These are phyloP conservation scores for Chenopodium formosanum DNA, from an alignment of 148 eudicot genomes.

Conservation along the genomic window DNA sequence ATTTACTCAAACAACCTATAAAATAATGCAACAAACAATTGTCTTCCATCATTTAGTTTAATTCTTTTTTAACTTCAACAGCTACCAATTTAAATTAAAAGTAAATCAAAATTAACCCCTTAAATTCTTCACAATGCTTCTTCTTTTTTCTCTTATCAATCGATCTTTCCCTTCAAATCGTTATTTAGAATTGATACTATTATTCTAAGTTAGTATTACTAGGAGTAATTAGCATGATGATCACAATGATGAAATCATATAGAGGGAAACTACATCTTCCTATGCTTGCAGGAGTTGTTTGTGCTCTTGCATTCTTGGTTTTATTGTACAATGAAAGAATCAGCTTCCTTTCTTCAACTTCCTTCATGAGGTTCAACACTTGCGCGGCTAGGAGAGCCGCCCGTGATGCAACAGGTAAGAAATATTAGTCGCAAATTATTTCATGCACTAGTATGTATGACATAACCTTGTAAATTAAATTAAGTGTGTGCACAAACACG, in stretches of 20 bases:
- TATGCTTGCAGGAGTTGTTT: slow-evolving; percentile 39
- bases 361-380: slow-evolving; percentile 39
- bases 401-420: slow-evolving; percentile 15
- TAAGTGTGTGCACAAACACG: not conserved
- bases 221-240: too few relatives aligned
- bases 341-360: slow-evolving; percentile 39
- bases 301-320: slow-evolving; percentile 47
- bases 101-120: not conserved
- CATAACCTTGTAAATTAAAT: not conserved
- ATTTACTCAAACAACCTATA: slow-evolving; percentile 55
- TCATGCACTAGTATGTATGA: not conserved
- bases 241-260: slow-evolving; percentile 30
- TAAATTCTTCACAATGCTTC: not conserved
- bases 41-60: slow-evolving; percentile 30
- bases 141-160: not conserved
- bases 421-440: too few relatives aligned
- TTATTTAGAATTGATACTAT: not conserved
- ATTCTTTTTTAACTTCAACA: slow-evolving; percentile 6
- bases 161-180: not conserved
- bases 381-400: slow-evolving; percentile 43
- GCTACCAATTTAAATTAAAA: not conserved
- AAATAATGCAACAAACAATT: slow-evolving; percentile 18
- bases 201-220: not conserved
- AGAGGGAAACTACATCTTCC: slow-evolving; percentile 46
- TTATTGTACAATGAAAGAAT: slow-evolving; percentile 67